phyloP scores from a whole-genome alignment of 2,329 filamentous ascomycete genomes.

The Lachnellula cervina region DNA sequence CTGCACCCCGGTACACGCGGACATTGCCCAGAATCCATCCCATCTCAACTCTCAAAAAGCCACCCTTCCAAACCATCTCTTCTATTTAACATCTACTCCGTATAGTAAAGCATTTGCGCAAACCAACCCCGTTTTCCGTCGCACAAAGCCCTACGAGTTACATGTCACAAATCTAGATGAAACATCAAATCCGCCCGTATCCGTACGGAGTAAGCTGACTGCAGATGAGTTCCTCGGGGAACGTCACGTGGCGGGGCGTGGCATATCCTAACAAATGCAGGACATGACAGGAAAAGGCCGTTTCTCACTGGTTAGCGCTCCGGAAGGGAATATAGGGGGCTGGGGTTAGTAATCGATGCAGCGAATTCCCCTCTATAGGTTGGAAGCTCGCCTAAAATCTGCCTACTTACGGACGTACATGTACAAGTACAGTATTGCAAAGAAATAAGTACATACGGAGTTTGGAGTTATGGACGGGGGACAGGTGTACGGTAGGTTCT shows the following conservation, averaged over 20 bases:
- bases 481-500: too few species aligned
- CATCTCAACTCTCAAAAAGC: neutral
- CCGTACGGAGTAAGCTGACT: too few species aligned
- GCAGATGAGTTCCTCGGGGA: neutral
- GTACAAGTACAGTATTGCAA: neutral
- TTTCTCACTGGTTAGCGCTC: neutral
- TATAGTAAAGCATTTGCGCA: neutral
- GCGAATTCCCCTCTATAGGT: neutral
- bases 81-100: neutral
- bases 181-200: neutral
- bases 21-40: neutral
- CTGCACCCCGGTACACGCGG: too few species aligned
- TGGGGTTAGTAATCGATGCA: neutral
- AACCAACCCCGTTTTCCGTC: neutral
- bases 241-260: neutral
- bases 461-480: too few species aligned
- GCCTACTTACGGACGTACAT: neutral
- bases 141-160: neutral
- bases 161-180: neutral
- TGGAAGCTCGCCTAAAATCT: too few species aligned
- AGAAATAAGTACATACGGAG: neutral
- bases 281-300: neutral
- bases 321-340: neutral
- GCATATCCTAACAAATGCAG: neutral
- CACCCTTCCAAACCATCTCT: neutral